Evolutionary conservation across 441 rosid species (phyloP).

Genomic region (Gossypium davidsonii): DNA sequence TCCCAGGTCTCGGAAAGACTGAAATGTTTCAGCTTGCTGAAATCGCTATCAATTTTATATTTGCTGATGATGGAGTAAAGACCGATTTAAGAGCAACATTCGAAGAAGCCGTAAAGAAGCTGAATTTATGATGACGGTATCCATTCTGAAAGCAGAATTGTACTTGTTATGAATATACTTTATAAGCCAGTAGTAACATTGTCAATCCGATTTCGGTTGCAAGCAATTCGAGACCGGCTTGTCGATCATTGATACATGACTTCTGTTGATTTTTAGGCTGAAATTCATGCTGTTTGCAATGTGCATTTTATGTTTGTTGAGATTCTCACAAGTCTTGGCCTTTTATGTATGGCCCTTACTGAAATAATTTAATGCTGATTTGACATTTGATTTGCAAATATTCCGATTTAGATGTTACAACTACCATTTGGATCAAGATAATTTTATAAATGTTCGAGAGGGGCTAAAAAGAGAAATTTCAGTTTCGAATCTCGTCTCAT

Average conservation of each 20-base stretch:
- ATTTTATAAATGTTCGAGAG: no score
- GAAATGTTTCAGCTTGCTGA: constrained; percentile 65
- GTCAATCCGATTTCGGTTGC: not conserved
- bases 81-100: constrained; percentile 33
- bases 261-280: not conserved
- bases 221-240: not conserved
- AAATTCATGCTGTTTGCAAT: not conserved
- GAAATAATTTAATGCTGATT: not conserved
- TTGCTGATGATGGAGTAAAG: constrained; percentile 67
- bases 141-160: not conserved
- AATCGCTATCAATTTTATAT: constrained; percentile 56
- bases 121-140: constrained; percentile 22
- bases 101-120: constrained; percentile 32
- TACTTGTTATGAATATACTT: not conserved
- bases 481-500: no score
- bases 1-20: constrained; percentile 52
- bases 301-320: not conserved
- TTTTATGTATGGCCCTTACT: not conserved
- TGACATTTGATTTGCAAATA: not conserved
- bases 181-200: not conserved
- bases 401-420: no score
- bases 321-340: not conserved
- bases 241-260: not conserved
- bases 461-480: no score
- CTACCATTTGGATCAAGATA: no score